Base-by-base conservation (phyloP, 2,329 filamentous ascomycete species). In the Ascochyta lentis region DNA sequence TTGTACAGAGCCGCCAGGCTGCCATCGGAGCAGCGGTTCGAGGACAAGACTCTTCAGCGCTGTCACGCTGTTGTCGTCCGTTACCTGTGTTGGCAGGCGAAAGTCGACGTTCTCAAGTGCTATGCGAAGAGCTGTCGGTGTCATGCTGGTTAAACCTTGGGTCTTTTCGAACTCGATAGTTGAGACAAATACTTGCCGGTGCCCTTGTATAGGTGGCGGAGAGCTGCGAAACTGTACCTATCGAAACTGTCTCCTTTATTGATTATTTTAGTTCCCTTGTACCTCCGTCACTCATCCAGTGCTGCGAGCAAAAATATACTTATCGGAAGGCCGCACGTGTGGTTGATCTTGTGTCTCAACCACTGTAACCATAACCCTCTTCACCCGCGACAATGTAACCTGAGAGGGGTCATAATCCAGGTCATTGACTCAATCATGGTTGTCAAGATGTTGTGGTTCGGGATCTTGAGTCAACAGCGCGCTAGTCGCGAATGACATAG, bases 401-500 rank as follows among this genome's bases (percentile, higher is more conserved):
- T 31, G 29, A 31, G 4, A 5, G 2, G 10, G 10, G 5, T 10
- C 12, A 13, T 12, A 15, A 31, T 15, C 12, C 29, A 15, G 23
- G 6, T 12, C 24, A 27, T 29, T 29, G 40, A 43, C 26, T 29
- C 40, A 9, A 31, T 16, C 13, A 7, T 31, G 6, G 40, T 16
- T 43, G 40, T 43, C 13, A 43, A 22, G 40, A 29, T 43, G 15
- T 31, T 29, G 40, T 16, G 3, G 1, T 7, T 12, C 13, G 9
- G 26, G 24, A 27, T 43, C 22, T 26, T 31, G 40, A 43, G 40
- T 43, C 40, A 41, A 41, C 22, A 6, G 19, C 16, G 26, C 40
- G 27, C 40, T 43, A 43, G 40, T 43, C 24, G 40, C 40, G 24
- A 43, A 29, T 43, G 40, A 43, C 40, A 43, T 43, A 43, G 40